Evolutionary conservation across 139 green algal species (phyloP), one percentile per base, ranked within the genome.

Genomic region (Coelastrella sp.): DNA sequence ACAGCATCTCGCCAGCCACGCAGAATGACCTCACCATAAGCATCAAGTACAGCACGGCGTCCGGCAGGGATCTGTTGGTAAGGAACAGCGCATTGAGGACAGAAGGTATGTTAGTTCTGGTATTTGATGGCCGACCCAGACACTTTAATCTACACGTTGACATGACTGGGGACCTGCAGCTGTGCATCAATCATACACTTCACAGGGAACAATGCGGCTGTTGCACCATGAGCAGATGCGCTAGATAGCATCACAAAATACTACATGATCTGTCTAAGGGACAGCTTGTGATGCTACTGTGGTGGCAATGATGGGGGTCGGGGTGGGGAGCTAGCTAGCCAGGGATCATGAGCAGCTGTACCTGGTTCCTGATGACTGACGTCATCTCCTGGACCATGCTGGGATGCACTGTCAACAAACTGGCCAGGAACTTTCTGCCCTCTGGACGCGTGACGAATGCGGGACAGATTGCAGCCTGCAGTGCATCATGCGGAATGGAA

Each of bases 21-120:
- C 88, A 96, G 96, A 4, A 98, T 83, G 87, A 98, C 92, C 60
- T 98, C 95, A 17, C 95, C 95, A 85, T 98, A 98, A 0, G 95
- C 95, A 20, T 98, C 93, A 78, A 98, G 90, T 8, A 97, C 84
- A 74, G 72, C 84, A n/a, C 85, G 73, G 0, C 85, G 85, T 22
- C 85, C 85, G 76, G 85, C 73, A 72, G 85, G 85, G 25, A 90
- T 90, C 85, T 90, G 85, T 11, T 70, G 24, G 56, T n/a, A 83
- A 73, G 22, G 7, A 72, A 72, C 58, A 85, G 56, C 14, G 65
- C 74, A 81, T 24, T 15, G n/a, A 79, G 8, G 22, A 57, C 70
- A 78, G 63, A 49, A 49, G 35, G 35, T 49, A 49, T 49, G 35
- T 49, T 49, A 3, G 35, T 49, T 49, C 35, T 49, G 35, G 35